Evolutionary conservation across 768 basidiomycete genomes (phyloP).

Genomic region (Crassisporium funariophilum): DNA sequence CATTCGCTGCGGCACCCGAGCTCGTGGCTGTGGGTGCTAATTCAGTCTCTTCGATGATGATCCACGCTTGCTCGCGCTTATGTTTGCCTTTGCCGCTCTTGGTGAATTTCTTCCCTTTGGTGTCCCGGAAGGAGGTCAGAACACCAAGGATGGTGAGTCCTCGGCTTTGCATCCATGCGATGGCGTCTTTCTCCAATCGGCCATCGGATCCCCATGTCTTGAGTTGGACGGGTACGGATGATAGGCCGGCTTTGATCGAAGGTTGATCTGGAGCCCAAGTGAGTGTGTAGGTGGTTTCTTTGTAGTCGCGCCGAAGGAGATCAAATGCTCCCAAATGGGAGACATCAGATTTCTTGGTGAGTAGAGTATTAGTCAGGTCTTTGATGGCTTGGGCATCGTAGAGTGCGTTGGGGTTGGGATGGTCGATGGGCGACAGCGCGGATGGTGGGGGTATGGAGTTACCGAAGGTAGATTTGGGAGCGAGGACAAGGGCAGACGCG

Average conservation of each 20-base stretch:
- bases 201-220: slow-evolving; percentile 54
- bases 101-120: slow-evolving; percentile 36
- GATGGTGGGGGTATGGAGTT: slow-evolving; percentile 65
- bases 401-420: slow-evolving; percentile 31
- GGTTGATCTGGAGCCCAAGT: slow-evolving; percentile 37
- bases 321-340: slow-evolving; percentile 70
- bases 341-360: slow-evolving; percentile 65
- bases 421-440: slow-evolving; percentile 37
- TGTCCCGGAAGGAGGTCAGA: slow-evolving; percentile 68
- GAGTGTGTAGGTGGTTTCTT: slow-evolving; percentile 69
- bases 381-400: slow-evolving; percentile 46
- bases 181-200: slow-evolving; percentile 38
- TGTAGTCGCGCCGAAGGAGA: slow-evolving; percentile 93
- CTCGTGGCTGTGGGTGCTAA: slow-evolving; percentile 14
- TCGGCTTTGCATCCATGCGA: slow-evolving; percentile 67
- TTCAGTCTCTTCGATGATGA: slow-evolving; percentile 46
- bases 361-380: slow-evolving; percentile 49
- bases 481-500: slow-evolving; percentile 63
- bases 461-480: slow-evolving; percentile 56
- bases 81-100: slow-evolving; percentile 48
- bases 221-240: slow-evolving; percentile 78
- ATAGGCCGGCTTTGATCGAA: slow-evolving; percentile 68
- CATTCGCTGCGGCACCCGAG: no score
- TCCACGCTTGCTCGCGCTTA: slow-evolving; percentile 67
- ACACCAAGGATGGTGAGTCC: slow-evolving; percentile 73